phyloP scores from a whole-genome alignment of 2,329 filamentous ascomycete species.

The Curvularia verruculosa region DNA sequence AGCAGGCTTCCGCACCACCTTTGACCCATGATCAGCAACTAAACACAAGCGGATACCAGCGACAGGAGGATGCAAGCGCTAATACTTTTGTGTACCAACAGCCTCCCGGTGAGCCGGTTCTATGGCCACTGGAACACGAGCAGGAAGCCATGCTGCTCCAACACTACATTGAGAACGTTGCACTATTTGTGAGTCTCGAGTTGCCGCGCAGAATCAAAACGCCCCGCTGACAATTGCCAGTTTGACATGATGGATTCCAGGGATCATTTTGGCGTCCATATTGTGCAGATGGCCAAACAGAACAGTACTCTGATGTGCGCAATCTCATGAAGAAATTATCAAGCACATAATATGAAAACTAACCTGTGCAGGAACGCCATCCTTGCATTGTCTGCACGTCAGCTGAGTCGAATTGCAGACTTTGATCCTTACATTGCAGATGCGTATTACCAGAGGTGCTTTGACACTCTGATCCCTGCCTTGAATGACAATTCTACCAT shows the following conservation, averaged over 20 bases:
- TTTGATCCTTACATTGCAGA: slow-evolving; percentile 52
- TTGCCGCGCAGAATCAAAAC: too few relatives aligned
- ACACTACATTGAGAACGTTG: slow-evolving; percentile 47
- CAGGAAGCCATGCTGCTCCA: slow-evolving; percentile 47
- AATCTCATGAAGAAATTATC: not conserved
- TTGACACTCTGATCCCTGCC: slow-evolving; percentile 50
- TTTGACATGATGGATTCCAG: slow-evolving; percentile 47
- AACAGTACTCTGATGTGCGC: slow-evolving; percentile 47
- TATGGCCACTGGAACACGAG: slow-evolving; percentile 46
- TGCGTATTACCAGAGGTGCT: slow-evolving; percentile 51
- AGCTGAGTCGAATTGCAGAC: slow-evolving; percentile 48
- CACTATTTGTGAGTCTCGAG: slow-evolving; percentile 38
- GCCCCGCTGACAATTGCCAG: slow-evolving; percentile 18
- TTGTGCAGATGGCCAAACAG: slow-evolving; percentile 46
- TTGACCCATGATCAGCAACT: slow-evolving; percentile 24
- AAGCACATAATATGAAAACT: not conserved
- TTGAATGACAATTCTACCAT: slow-evolving; percentile 49
- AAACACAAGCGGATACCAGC: slow-evolving; percentile 14
- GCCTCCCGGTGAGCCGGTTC: slow-evolving; percentile 34
- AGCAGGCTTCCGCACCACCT: slow-evolving; percentile 20
- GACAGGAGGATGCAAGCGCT: slow-evolving; percentile 10
- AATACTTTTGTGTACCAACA: slow-evolving; percentile 41
- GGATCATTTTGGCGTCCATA: slow-evolving; percentile 43
- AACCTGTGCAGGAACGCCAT: slow-evolving; percentile 43
- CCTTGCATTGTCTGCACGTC: slow-evolving; percentile 51